These are phyloP conservation scores for Fomitopsis pinicola DNA, from an alignment of 1,284 basidiomycete genomes.

Conservation along the genomic window DNA sequence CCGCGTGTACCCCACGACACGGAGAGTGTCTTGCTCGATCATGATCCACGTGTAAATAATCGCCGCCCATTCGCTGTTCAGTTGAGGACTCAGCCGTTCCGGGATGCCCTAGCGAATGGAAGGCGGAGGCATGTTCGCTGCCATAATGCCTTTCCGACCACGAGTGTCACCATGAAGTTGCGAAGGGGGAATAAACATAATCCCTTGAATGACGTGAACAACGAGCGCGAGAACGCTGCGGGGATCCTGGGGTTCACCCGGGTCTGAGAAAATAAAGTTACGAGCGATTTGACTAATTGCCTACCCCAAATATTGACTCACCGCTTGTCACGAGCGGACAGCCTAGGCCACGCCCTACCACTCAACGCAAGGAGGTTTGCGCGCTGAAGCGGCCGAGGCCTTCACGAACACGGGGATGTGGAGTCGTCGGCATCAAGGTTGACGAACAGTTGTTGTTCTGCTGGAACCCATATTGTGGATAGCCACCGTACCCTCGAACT, in stretches of 20 bases:
- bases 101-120: no score
- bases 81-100: no score
- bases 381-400: not conserved
- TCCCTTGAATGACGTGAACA: not conserved
- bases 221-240: no score
- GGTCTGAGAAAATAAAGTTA: not conserved
- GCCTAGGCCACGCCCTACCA: not conserved
- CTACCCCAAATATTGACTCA: not conserved
- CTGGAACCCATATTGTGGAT: no score
- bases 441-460: no score
- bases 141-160: not conserved
- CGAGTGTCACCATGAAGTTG: not conserved
- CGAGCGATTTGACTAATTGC: not conserved
- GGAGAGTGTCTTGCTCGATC: not conserved
- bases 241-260: not conserved
- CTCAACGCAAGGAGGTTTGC: not conserved
- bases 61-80: not conserved
- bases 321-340: not conserved
- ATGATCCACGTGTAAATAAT: not conserved
- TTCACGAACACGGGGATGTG: not conserved
- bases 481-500: no score
- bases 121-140: not conserved
- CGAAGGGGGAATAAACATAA: not conserved
- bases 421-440: not conserved
- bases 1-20: not conserved